Conservation (phyloP, 192 early-diverging fungal species). For the Linnemannia schmuckeri region DNA sequence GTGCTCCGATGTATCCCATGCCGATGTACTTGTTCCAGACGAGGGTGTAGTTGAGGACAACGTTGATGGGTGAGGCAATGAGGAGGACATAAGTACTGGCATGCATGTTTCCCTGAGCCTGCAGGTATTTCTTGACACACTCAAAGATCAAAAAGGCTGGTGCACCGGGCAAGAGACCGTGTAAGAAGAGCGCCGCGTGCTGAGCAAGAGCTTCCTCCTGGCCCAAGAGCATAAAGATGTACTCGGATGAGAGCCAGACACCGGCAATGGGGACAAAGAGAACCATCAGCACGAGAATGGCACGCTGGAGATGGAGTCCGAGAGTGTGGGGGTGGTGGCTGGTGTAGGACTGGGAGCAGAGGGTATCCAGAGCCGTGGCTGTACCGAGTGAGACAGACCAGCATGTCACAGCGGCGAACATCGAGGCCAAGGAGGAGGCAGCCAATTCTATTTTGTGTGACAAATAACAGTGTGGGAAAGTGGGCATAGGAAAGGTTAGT, state of each 20-base stretch:
- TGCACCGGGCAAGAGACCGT: constrained; percentile 77
- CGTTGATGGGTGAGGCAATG: constrained; percentile 78
- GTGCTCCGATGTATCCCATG: constrained; percentile 88
- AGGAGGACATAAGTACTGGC: constrained; percentile 82
- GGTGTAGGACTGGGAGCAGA: constrained; percentile 81
- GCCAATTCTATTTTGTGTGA: constrained; percentile 70
- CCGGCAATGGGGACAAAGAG: constrained; percentile 79
- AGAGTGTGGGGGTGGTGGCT: constrained; percentile 74
- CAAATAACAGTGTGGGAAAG: not conserved
- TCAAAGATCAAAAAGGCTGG: constrained; percentile 87
- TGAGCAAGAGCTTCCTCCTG: constrained; percentile 81
- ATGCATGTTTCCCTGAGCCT: constrained; percentile 91
- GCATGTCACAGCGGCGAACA: constrained; percentile 78
- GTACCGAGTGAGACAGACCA: constrained; percentile 79
- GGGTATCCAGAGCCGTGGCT: constrained; percentile 81
- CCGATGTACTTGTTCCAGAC: constrained; percentile 79
- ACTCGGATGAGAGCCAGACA: constrained; percentile 74
- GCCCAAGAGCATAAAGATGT: constrained; percentile 74
- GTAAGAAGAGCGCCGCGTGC: constrained; percentile 77
- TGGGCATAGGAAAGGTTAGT: not conserved
- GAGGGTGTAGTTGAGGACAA: constrained; percentile 81
- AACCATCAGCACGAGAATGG: constrained; percentile 78
- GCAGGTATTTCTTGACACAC: constrained; percentile 87
- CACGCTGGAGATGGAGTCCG: constrained; percentile 86
- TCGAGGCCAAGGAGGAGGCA: constrained; percentile 76